Percentiles rank a stretch among this genome's conserved stretches.
phyloP scores from a whole-genome alignment of 306 rosid species.

The Quercus parvula region DNA sequence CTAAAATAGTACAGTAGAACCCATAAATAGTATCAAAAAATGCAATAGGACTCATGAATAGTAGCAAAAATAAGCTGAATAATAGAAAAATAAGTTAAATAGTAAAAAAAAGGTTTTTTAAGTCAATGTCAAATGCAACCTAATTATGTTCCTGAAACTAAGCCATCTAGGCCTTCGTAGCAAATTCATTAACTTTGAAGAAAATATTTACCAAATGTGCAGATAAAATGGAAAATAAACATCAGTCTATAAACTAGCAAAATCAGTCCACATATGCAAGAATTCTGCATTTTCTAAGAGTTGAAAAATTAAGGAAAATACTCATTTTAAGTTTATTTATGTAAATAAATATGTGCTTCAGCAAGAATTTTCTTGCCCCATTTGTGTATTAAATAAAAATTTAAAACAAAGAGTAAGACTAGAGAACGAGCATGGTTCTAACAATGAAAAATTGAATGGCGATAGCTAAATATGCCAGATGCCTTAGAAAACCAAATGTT shows the following conservation, averaged over 20 bases:
- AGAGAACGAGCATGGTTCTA: neutral
- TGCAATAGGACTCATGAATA: too few relatives aligned
- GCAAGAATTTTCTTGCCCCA: neutral
- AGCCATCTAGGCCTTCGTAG: neutral
- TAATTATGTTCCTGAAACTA: neutral
- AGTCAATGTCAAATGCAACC: too few relatives aligned
- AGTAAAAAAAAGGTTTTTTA: too few relatives aligned
- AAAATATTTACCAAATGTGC: neutral
- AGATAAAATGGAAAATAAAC: neutral
- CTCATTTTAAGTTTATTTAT: neutral
- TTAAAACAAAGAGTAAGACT: too few relatives aligned
- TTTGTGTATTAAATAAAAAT: neutral
- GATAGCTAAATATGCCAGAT: neutral
- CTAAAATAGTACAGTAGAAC: too few relatives aligned
- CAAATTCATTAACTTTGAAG: neutral
- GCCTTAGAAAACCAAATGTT: neutral
- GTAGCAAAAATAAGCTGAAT: too few relatives aligned
- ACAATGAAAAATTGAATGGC: neutral
- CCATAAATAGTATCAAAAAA: too few relatives aligned
- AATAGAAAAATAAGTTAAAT: too few relatives aligned
- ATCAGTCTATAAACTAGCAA: neutral
- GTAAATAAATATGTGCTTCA: neutral
- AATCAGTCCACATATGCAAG: neutral
- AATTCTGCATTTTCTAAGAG: neutral
- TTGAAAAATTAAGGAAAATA: neutral